Percentiles rank a stretch among this genome's conserved stretches.
Conservation (phyloP, 1,284 basidiomycete genomes). For the Abortiporus biennis region DNA sequence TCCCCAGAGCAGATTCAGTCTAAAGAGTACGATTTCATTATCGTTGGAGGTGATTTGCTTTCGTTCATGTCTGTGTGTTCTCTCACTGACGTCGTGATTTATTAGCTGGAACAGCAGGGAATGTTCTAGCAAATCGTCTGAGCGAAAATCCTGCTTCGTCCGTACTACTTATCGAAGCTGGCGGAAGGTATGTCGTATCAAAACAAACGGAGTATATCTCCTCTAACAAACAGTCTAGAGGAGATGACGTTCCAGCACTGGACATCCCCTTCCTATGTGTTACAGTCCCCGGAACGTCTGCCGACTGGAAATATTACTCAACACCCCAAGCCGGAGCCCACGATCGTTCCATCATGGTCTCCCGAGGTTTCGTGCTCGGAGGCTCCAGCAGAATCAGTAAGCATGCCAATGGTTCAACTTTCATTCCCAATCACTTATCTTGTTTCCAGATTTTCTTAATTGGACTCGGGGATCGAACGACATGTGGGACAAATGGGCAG, state of each 20-base stretch:
- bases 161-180: constrained; percentile 12
- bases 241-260: constrained; percentile 18
- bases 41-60: constrained; percentile 11
- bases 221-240: too few relatives aligned
- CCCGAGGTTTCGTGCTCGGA: constrained; percentile 31
- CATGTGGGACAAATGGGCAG: constrained; percentile 33
- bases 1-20: constrained; percentile 5
- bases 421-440: background rate
- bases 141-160: constrained; percentile 6
- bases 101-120: constrained; percentile 10
- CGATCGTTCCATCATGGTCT: constrained; percentile 22
- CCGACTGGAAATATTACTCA: constrained; percentile 32
- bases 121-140: constrained; percentile 9
- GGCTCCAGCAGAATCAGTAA: constrained; percentile 32
- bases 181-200: constrained; percentile 1
- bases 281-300: constrained; percentile 14
- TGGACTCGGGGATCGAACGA: constrained; percentile 35
- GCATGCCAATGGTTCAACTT: constrained; percentile 26
- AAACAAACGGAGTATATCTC: background rate
- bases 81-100: background rate
- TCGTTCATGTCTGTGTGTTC: constrained; percentile 2
- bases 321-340: constrained; percentile 25
- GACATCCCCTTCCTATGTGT: constrained; percentile 20
- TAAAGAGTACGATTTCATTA: constrained; percentile 9
- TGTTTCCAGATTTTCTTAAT: constrained; percentile 29